A percentile compares a stretch with the other conserved stretches of the same genome.
phyloP scores from a whole-genome alignment of 2,329 filamentous ascomycete species.

The Penicillium sp. region DNA sequence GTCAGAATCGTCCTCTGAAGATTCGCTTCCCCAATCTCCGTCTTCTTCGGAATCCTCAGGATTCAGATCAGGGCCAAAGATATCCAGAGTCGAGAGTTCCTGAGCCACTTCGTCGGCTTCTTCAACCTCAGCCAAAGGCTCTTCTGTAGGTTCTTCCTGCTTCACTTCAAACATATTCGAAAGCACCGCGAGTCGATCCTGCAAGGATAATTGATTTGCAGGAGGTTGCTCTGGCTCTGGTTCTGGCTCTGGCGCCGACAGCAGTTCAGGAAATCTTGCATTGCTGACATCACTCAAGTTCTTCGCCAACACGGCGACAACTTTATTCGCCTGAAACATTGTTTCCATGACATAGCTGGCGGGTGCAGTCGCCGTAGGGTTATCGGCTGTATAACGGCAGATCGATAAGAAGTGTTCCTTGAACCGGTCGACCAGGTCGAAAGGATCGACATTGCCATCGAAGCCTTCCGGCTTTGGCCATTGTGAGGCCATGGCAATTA shows the following conservation, averaged over 20 bases:
- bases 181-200: not conserved
- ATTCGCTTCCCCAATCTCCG: not conserved
- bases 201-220: not conserved
- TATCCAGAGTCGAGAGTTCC: not conserved
- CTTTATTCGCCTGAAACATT: conserved; percentile 1
- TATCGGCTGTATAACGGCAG: conserved; percentile 5
- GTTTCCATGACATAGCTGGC: conserved; percentile 4
- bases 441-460: conserved; percentile 2
- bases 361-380: conserved; percentile 2
- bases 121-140: not conserved
- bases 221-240: not conserved
- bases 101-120: not conserved
- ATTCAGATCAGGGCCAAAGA: not conserved
- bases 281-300: not conserved
- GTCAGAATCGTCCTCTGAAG: not conserved
- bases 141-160: not conserved
- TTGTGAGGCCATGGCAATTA: conserved; percentile 5
- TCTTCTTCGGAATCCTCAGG: not conserved
- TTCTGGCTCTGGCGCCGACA: not conserved
- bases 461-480: conserved; percentile 8
- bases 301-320: not conserved
- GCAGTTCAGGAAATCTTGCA: not conserved
- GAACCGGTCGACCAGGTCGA: conserved; percentile 5
- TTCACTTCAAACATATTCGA: not conserved
- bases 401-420: conserved; percentile 11